These are phyloP conservation scores for Macadamia integrifolia DNA, from an alignment of 164 flowering plant genomes.

Conservation along the genomic window DNA sequence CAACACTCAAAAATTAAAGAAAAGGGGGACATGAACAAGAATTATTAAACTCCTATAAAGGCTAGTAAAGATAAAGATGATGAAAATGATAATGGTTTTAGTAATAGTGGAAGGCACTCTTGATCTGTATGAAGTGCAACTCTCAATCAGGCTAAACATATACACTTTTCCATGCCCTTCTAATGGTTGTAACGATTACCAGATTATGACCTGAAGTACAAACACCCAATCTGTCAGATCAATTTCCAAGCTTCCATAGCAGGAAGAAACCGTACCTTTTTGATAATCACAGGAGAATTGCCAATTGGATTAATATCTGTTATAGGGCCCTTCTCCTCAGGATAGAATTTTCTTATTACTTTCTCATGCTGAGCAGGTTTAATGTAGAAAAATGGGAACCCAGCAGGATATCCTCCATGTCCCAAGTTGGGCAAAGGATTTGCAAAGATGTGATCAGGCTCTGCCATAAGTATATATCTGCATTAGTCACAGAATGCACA, in stretches of 20 bases:
- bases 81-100: not conserved
- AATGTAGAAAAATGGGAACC: slow-evolving; percentile 84
- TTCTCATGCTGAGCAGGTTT: slow-evolving; percentile 64
- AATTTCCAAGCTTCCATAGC: not conserved
- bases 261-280: slow-evolving; percentile 47
- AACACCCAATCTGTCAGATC: not conserved
- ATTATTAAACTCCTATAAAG: too few species aligned
- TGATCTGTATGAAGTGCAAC: not conserved
- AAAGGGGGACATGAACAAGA: not conserved
- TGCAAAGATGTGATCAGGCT: slow-evolving; percentile 90
- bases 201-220: not conserved
- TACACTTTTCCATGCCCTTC: not conserved
- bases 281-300: slow-evolving; percentile 94
- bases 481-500: slow-evolving; percentile 13
- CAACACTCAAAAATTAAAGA: not conserved
- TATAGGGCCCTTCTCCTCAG: slow-evolving; percentile 82
- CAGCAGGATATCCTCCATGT: slow-evolving; percentile 64
- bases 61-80: too few species aligned
- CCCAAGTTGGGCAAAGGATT: slow-evolving; percentile 88
- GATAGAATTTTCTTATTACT: slow-evolving; percentile 71
- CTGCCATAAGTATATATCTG: slow-evolving; percentile 95
- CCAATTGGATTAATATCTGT: slow-evolving; percentile 90
- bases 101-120: not conserved
- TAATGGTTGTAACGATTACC: too few species aligned
- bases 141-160: not conserved